These are phyloP conservation scores for Nymphaea colorata DNA, from an alignment of 164 flowering plant genomes.

Conservation along the genomic window DNA sequence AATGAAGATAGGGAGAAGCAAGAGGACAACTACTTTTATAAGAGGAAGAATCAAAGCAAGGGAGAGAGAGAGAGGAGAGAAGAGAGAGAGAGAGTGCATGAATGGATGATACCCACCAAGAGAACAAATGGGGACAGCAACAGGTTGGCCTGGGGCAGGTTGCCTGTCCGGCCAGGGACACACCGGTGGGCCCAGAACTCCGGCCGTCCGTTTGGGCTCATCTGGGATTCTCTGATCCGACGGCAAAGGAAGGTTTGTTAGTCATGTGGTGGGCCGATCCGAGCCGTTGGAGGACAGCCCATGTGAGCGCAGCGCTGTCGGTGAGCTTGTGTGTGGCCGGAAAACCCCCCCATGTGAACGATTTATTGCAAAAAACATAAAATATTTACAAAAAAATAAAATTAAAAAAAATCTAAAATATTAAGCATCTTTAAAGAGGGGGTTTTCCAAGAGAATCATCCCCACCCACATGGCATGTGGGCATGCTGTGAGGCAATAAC, in stretches of 20 bases:
- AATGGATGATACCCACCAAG: neutral
- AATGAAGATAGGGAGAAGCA: neutral
- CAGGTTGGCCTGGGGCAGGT: neutral
- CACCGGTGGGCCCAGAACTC: neutral
- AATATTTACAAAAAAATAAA: no score
- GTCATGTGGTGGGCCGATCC: neutral
- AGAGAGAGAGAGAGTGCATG: neutral
- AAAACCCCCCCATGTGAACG: neutral
- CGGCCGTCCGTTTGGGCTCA: neutral
- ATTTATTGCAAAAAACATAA: neutral
- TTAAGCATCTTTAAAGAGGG: no score
- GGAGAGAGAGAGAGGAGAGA: neutral
- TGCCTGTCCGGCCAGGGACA: neutral
- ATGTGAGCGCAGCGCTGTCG: neutral
- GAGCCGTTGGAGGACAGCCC: neutral
- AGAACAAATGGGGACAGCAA: neutral
- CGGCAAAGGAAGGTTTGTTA: neutral
- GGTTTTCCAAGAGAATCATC: no score
- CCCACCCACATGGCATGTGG: neutral
- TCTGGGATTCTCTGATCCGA: neutral
- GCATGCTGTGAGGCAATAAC: neutral
- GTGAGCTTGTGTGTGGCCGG: neutral
- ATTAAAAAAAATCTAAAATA: no score
- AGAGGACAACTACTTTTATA: neutral
- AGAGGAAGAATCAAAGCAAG: neutral